Percentiles rank a stretch among this genome's conserved stretches.
phyloP scores from a whole-genome alignment of 2,329 filamentous ascomycete species.

The Epichloe typhina region DNA sequence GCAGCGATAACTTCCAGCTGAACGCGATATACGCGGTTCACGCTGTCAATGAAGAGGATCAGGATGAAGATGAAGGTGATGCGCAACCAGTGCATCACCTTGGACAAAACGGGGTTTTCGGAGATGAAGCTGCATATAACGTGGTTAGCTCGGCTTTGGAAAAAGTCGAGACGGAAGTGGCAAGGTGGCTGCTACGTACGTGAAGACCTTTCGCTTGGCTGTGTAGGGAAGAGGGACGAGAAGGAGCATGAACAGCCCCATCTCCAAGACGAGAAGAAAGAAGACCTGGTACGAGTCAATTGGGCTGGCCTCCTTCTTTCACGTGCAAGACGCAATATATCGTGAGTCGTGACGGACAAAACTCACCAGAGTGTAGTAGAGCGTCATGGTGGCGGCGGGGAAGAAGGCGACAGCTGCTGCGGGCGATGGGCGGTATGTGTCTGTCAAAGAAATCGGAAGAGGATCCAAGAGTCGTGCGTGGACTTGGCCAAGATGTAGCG shows the following conservation, averaged over 20 bases:
- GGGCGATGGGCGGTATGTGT: not conserved
- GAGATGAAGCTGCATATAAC: conserved; percentile 64
- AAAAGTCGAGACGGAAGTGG: not conserved
- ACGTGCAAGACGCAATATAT: no score
- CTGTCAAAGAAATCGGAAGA: no score
- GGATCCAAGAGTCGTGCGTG: not conserved
- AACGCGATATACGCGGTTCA: conserved; percentile 90
- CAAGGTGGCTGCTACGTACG: conserved; percentile 34
- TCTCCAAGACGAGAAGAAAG: conserved; percentile 69
- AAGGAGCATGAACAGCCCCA: conserved; percentile 66
- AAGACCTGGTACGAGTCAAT: conserved; percentile 51
- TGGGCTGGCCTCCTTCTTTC: not conserved
- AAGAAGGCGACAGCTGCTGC: conserved; percentile 7
- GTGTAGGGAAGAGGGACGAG: conserved; percentile 82
- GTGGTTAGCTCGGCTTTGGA: not conserved
- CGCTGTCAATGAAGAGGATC: conserved; percentile 94
- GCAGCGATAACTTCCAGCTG: conserved; percentile 74
- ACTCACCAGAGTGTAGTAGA: conserved; percentile 42
- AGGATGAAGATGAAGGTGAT: conserved; percentile 99
- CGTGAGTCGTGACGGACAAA: not conserved
- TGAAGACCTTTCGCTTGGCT: conserved; percentile 73
- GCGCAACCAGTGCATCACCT: conserved; percentile 95
- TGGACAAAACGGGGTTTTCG: conserved; percentile 70
- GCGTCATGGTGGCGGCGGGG: conserved; percentile 33
- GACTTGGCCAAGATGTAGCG: conserved; percentile 1